Conservation (phyloP, 164 flowering plant genomes). For the Cinnamomum micranthum region DNA sequence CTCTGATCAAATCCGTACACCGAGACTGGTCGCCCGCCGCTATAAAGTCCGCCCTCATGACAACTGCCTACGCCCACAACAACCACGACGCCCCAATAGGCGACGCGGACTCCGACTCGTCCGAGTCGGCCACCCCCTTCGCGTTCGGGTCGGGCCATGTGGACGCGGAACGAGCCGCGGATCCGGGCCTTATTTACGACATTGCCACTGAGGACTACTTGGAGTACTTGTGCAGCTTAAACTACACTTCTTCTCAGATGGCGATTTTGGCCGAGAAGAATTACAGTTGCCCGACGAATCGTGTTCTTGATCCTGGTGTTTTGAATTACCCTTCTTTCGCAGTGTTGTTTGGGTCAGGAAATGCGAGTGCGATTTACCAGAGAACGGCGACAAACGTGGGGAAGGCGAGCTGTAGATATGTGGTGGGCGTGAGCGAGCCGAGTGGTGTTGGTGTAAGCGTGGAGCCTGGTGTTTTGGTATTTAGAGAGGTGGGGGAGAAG, state of each 20-base stretch:
- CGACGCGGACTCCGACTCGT: constrained; percentile 25
- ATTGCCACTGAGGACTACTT: constrained; percentile 45
- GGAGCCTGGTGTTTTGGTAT: constrained; percentile 33
- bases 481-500: constrained; percentile 35
- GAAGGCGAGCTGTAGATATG: constrained; percentile 23
- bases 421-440: constrained; percentile 27
- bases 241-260: constrained; percentile 43
- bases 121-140: constrained; percentile 43
- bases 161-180: constrained; percentile 49
- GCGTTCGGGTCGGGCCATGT: constrained; percentile 78
- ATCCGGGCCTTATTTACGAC: constrained; percentile 67
- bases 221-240: constrained; percentile 51
- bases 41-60: constrained; percentile 76
- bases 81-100: constrained; percentile 30
- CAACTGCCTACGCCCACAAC: constrained; percentile 54
- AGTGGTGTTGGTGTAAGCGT: constrained; percentile 40
- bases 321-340: constrained; percentile 76
- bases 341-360: constrained; percentile 25
- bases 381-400: constrained; percentile 75
- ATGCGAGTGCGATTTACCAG: constrained; percentile 20
- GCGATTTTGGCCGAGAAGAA: constrained; percentile 27
- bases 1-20: constrained; percentile 55
- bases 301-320: constrained; percentile 33
- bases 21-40: constrained; percentile 64
- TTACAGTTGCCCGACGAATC: constrained; percentile 29